Evolutionary conservation across 441 rosid genomes (phyloP).

Genomic region (Populus hybrid): DNA sequence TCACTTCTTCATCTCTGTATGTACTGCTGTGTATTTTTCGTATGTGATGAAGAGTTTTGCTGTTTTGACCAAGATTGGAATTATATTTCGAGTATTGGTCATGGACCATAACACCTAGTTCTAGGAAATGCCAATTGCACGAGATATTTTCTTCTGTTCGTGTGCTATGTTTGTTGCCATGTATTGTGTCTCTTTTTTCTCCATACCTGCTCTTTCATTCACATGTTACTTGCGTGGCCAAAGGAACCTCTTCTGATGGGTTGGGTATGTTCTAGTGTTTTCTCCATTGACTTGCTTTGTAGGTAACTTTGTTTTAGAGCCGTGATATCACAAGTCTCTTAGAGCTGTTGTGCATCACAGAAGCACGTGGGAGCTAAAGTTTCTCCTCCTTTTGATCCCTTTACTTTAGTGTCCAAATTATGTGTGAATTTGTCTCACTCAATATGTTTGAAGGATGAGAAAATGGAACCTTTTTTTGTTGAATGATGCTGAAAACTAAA

Average conservation of each 20-base stretch:
- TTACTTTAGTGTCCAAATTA: not conserved
- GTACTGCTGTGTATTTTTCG: not conserved
- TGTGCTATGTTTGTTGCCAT: too few relatives aligned
- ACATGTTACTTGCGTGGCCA: not conserved
- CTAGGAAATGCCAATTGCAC: too few relatives aligned
- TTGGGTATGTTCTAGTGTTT: not conserved
- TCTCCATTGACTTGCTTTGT: not conserved
- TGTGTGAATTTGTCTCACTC: not conserved
- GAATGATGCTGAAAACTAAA: not conserved
- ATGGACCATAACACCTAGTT: too few relatives aligned
- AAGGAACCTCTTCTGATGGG: not conserved
- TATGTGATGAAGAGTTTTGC: not conserved
- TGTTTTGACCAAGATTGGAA: not conserved
- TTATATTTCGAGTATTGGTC: too few relatives aligned
- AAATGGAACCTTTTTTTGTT: not conserved
- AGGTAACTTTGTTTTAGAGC: slow-evolving; percentile 1
- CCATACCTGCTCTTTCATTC: not conserved
- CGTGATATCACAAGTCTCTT: not conserved
- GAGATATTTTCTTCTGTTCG: too few relatives aligned
- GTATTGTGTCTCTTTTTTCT: too few relatives aligned
- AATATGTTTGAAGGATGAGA: not conserved
- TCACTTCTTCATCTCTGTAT: not conserved
- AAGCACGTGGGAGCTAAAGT: slow-evolving; percentile 9
- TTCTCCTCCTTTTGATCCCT: not conserved
- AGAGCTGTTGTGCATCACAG: not conserved